Evolutionary conservation across 2,329 filamentous ascomycete species (phyloP), one percentile per base, ranked within the genome.

Genomic region (Aspergillus tubingensis): DNA sequence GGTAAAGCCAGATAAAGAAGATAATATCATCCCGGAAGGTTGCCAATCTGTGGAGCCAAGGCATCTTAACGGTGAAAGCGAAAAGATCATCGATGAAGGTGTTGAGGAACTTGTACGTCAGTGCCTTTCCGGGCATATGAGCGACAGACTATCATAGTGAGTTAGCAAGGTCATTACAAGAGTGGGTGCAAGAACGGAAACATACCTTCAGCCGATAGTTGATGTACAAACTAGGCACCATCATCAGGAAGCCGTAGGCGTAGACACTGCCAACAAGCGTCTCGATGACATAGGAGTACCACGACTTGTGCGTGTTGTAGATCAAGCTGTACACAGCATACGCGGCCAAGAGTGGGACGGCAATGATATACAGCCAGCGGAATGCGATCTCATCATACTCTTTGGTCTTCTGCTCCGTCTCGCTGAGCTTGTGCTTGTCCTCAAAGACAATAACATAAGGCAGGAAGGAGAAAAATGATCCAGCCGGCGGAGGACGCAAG

Each of bases 51-150:
- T 99, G 95, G 54, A 99, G 83, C 64, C 93, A 87, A 0, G 95
- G 95, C 95, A 99, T 99, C 81, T 98, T 98, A 82, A 99, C 97
- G 41, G 95, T 99, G 72, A 98, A 99, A 2, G 95, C 95, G 73
- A 99, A 99, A 32, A 99, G 83, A 74, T 99, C 95, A 77, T 99
- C 95, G 75, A 99, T 98, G 76, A 99, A 99, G 5, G 95, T 98
- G 81, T 98, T 97, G 66, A 98, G 82, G 79, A 96, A 96, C 81
- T 98, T 97, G 85, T 97, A 97, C 76, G 89, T 94, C 92, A 99
- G 95, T 51, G 95, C 92, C 80, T 92, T 94, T 67, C 85, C 91
- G 1, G 95, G 93, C 94, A 99, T 96, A 79, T 99, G 95, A 10
- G 95, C 95, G 36, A 98, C 91, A 67, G 81, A 85, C 76, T 86